Conservation (phyloP, 139 green algal species). For the Chlamydomonas sp. region DNA sequence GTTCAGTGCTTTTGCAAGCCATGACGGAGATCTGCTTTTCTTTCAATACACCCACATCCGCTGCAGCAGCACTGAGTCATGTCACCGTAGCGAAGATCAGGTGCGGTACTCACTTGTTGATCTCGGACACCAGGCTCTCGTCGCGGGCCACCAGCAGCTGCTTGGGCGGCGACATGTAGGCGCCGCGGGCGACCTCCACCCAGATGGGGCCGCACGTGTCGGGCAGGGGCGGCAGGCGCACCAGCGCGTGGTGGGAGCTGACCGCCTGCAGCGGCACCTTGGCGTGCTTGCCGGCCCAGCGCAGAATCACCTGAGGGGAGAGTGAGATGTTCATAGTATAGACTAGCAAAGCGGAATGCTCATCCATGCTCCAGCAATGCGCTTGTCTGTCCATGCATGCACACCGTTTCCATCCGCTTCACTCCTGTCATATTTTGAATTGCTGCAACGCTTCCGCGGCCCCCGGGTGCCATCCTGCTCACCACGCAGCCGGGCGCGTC, state of each 20-base stretch:
- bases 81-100: too few relatives aligned
- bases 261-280: constrained; percentile 27
- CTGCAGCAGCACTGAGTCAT: too few relatives aligned
- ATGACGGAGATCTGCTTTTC: not conserved
- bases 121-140: constrained; percentile 41
- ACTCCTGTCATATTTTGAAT: too few relatives aligned
- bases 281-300: constrained; percentile 18
- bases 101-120: constrained; percentile 23
- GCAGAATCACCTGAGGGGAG: constrained; percentile 5
- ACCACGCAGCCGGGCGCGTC: constrained; percentile 31
- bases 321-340: too few relatives aligned
- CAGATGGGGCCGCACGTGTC: constrained; percentile 41
- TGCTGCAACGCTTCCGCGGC: too few relatives aligned
- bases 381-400: too few relatives aligned
- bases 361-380: too few relatives aligned
- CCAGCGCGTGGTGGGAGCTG: constrained; percentile 1
- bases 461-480: not conserved
- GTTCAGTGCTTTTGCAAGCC: too few relatives aligned
- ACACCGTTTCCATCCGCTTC: too few relatives aligned
- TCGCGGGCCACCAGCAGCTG: constrained; percentile 63
- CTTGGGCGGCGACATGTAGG: constrained; percentile 42
- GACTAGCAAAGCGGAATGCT: too few relatives aligned
- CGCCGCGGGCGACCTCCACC: constrained; percentile 52
- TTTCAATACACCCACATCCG: not conserved
- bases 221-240: constrained; percentile 19